Conservation (phyloP, 2,329 filamentous ascomycete species). For the Alternaria metachromatica region DNA sequence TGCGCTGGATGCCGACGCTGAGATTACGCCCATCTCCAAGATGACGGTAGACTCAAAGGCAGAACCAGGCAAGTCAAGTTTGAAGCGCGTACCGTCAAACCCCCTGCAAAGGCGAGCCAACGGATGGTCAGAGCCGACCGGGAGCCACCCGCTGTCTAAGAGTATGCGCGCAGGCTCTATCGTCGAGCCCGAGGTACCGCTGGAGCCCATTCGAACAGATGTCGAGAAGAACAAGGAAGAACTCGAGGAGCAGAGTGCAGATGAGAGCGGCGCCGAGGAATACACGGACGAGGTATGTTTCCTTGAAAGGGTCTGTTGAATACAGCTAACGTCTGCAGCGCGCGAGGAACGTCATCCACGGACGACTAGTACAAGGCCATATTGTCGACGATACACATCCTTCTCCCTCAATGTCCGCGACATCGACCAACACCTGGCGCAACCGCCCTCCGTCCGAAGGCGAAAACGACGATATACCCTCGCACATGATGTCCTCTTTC, state of each 20-base stretch:
- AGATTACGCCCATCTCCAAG: conserved; percentile 39
- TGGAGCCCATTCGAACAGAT: conserved; percentile 33
- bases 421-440: conserved; percentile 64
- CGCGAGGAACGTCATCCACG: conserved; percentile 88
- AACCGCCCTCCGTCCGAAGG: conserved; percentile 54
- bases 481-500: conserved; percentile 83
- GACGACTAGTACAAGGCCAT: conserved; percentile 89
- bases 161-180: conserved; percentile 46
- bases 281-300: conserved; percentile 71
- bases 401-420: conserved; percentile 71
- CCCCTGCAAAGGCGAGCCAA: conserved; percentile 41
- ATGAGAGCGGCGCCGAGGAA: conserved; percentile 38
- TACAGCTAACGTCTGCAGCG: conserved; percentile 53
- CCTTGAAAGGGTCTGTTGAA: background rate
- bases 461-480: conserved; percentile 64
- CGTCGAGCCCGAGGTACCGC: conserved; percentile 39
- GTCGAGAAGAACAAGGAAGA: conserved; percentile 26
- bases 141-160: conserved; percentile 43
- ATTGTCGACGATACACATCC: conserved; percentile 94
- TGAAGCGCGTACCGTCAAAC: conserved; percentile 32
- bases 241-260: conserved; percentile 22
- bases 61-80: conserved; percentile 37
- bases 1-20: conserved; percentile 43
- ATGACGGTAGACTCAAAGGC: conserved; percentile 32
- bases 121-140: conserved; percentile 30